Conservation (phyloP, 2,329 filamentous ascomycete species). For the Bipolaris sorokiniana region DNA sequence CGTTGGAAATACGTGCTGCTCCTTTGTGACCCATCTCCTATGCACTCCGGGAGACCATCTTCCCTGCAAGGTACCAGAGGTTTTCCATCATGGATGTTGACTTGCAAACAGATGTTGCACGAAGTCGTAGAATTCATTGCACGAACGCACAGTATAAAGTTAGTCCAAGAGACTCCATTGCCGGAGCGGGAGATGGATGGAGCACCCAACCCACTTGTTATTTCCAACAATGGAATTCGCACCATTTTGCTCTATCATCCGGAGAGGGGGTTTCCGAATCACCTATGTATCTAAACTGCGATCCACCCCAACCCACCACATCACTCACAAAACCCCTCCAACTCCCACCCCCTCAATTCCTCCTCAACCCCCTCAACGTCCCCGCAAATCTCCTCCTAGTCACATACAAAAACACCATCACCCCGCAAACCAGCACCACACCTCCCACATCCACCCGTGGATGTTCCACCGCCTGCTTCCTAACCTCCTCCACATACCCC, state of each 20-base stretch:
- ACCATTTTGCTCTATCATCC: not conserved
- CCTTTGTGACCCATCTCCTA: not conserved
- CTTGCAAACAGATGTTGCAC: not conserved
- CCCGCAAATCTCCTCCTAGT: slow-evolving; percentile 35
- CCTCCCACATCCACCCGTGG: slow-evolving; percentile 25
- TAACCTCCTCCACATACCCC: slow-evolving; percentile 29
- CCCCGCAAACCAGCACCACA: slow-evolving; percentile 18
- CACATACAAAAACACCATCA: slow-evolving; percentile 30
- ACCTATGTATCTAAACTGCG: too few species aligned
- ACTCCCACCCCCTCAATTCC: not conserved
- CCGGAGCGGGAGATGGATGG: not conserved
- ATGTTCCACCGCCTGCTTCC: slow-evolving; percentile 26
- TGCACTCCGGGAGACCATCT: too few species aligned
- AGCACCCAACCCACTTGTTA: not conserved
- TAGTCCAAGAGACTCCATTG: not conserved
- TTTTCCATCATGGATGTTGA: not conserved
- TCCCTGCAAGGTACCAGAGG: not conserved
- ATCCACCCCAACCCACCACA: too few species aligned
- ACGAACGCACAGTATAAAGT: not conserved
- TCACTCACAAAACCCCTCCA: not conserved
- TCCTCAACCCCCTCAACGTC: slow-evolving; percentile 30
- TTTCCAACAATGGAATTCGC: not conserved
- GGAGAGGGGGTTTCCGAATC: too few species aligned
- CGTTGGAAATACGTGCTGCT: not conserved
- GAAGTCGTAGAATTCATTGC: not conserved